phyloP scores from a whole-genome alignment of 129 eudicot species.

The Chrysanthemum lavandulifolium region DNA sequence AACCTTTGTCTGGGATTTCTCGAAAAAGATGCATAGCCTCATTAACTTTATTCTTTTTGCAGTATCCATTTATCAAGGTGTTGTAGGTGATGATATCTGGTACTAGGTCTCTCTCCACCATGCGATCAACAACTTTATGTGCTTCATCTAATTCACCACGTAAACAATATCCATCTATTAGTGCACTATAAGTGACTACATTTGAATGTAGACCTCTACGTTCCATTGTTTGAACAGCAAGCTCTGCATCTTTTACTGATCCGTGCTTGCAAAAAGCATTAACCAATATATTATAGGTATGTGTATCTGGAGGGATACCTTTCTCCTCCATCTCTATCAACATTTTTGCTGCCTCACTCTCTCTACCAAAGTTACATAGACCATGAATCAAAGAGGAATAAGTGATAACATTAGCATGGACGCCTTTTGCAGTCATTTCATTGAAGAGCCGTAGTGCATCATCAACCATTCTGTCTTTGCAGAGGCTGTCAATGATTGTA shows the following conservation, averaged over 20 bases:
- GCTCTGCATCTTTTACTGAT: conserved; percentile 21
- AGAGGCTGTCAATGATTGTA: conserved; percentile 31
- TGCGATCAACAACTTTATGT: conserved; percentile 12
- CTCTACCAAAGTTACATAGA: conserved; percentile 27
- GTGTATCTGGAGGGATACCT: conserved; percentile 18
- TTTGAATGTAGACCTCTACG: conserved; percentile 27
- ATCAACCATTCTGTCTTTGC: conserved; percentile 37
- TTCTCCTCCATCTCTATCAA: conserved; percentile 26
- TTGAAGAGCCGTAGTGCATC: conserved; percentile 29
- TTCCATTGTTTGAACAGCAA: conserved; percentile 13
- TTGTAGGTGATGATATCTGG: conserved; percentile 29
- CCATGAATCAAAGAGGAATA: conserved; percentile 40
- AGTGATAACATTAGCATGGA: conserved; percentile 32
- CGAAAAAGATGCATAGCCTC: conserved; percentile 31
- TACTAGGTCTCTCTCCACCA: conserved; percentile 17
- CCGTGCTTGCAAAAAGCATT: conserved; percentile 27
- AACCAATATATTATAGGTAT: conserved; percentile 26
- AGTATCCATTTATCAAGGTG: conserved; percentile 32
- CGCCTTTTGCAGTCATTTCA: conserved; percentile 32
- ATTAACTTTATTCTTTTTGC: conserved; percentile 19
- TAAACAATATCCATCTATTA: conserved; percentile 46
- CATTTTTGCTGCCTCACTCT: conserved; percentile 28
- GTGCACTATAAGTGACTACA: conserved; percentile 25
- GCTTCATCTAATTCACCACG: conserved; percentile 35
- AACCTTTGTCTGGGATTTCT: conserved; percentile 27